Conservation (phyloP, 441 rosid genomes). For the Manihot esculenta region DNA sequence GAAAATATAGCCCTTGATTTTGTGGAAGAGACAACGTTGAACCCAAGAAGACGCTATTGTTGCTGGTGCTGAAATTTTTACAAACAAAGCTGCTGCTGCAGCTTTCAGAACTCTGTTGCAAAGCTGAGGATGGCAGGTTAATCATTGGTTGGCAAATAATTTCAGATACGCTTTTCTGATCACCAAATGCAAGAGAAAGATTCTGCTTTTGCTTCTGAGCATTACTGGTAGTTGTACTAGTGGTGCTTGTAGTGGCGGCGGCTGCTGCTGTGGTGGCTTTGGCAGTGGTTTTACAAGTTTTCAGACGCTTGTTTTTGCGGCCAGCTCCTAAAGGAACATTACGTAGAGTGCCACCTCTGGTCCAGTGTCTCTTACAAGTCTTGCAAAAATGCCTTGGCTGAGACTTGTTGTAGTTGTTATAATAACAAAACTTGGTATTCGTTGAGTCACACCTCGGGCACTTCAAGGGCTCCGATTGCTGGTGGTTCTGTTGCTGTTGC, state of each 20-base stretch:
- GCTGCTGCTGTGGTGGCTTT: constrained; percentile 13
- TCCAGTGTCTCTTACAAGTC: constrained; percentile 69
- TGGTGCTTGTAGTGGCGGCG: background rate
- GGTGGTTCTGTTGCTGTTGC: constrained; percentile 31
- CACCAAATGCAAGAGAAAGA: constrained; percentile 25
- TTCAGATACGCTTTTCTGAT: constrained; percentile 27
- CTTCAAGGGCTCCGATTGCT: constrained; percentile 38
- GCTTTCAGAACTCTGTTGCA: constrained; percentile 26
- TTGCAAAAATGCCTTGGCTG: constrained; percentile 69
- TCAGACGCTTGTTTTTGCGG: constrained; percentile 53
- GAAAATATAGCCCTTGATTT: constrained; percentile 28
- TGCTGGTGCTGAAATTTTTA: background rate
- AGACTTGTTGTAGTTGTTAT: constrained; percentile 58
- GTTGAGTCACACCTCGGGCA: constrained; percentile 66
- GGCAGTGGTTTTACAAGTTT: constrained; percentile 25
- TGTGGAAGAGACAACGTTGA: constrained; percentile 27
- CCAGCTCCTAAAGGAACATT: constrained; percentile 67
- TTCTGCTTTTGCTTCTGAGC: constrained; percentile 31
- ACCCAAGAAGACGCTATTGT: constrained; percentile 12
- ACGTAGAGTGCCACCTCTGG: constrained; percentile 63
- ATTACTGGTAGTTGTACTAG: constrained; percentile 5
- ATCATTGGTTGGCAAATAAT: constrained; percentile 19
- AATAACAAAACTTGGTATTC: constrained; percentile 65
- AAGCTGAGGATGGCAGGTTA: constrained; percentile 24
- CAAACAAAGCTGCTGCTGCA: background rate